Evolutionary conservation across 306 rosid genomes (phyloP).

Genomic region (Benincasa hispida): DNA sequence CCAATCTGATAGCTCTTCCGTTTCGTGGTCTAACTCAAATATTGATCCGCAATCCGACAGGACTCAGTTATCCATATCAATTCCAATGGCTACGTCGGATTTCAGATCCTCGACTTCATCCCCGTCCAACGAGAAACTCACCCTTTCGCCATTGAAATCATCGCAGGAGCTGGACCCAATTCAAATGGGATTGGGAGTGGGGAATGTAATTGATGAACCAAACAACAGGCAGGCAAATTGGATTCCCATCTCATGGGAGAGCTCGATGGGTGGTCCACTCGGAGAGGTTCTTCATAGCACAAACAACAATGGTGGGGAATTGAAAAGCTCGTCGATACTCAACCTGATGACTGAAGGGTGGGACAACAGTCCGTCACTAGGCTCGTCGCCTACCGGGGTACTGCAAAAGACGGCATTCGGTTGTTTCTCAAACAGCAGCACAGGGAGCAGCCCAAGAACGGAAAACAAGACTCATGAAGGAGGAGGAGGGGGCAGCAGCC

Average conservation of each 20-base stretch:
- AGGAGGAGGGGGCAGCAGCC: slow-evolving; percentile 43
- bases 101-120: slow-evolving; percentile 44
- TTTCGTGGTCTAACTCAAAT: slow-evolving; percentile 42
- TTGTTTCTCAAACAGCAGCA: slow-evolving; percentile 77
- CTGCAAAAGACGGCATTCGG: slow-evolving; percentile 65
- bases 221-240: slow-evolving; percentile 38
- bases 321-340: slow-evolving; percentile 45
- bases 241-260: slow-evolving; percentile 81
- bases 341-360: slow-evolving; percentile 68
- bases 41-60: slow-evolving; percentile 38
- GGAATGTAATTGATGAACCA: slow-evolving; percentile 20
- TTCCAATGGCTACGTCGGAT: slow-evolving; percentile 38
- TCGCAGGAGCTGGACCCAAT: slow-evolving; percentile 44
- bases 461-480: slow-evolving; percentile 48
- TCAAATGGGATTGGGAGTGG: slow-evolving; percentile 49
- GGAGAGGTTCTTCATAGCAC: slow-evolving; percentile 78
- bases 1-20: slow-evolving; percentile 19
- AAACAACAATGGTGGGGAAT: slow-evolving; percentile 22
- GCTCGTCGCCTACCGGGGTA: slow-evolving; percentile 86
- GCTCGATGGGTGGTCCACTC: slow-evolving; percentile 79
- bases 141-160: slow-evolving; percentile 56
- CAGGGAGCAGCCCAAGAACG: slow-evolving; percentile 86
- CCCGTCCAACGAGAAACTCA: slow-evolving; percentile 35
- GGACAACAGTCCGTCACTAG: slow-evolving; percentile 65
- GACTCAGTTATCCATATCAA: slow-evolving; percentile 67